Base-by-base conservation (phyloP, 257 asterid species). In the Forsythia viridissima region DNA sequence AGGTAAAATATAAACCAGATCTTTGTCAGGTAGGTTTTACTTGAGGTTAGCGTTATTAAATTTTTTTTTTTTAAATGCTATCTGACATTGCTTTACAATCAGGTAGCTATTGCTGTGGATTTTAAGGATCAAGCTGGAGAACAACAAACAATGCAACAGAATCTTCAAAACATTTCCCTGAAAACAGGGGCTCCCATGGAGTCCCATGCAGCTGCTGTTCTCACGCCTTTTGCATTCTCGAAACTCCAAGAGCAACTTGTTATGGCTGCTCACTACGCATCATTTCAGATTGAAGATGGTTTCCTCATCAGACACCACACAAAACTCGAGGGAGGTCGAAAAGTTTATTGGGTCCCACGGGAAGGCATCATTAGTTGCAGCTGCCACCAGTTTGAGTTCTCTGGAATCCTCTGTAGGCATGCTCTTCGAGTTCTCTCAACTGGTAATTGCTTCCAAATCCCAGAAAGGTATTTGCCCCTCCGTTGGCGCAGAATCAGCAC, bases 111-210 rank as follows among this genome's bases (percentile, higher is more conserved):
- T 70, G 91, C 97, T 3, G 92, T 96, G 55, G 99, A 96, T 87
- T 96, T 88, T 42, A 93, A 85, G 84, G 99, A 96, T 84, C 99
- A 93, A 85, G 88, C 94, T 0, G 99, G 98, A 41, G 99, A 95
- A 79, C 99, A 96, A 66, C 97, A 91, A 81, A 93, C 96, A 1
- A 96, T 93, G 99, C 99, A 96, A 84, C 98, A 96, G 80, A 96
- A 96, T 77, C 89, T 95, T 43, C 99, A 93, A 80, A 95, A 93
- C 85, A 89, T 96, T 18, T 91, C 91, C 92, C 87, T 96, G 52
- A 96, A 93, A 90, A 96, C 99, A 2, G 98, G 98, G 44, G 97
- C 98, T 3, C 98, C 99, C n/a, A 96, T 93, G 99, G 98, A 96
- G 85, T 94, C 99, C 37, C 98, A 93, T 18, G 97, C 98, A 3